Percentiles rank a stretch among this genome's conserved stretches.
phyloP scores from a whole-genome alignment of 2,329 filamentous ascomycete species.

The Fusarium longipes region DNA sequence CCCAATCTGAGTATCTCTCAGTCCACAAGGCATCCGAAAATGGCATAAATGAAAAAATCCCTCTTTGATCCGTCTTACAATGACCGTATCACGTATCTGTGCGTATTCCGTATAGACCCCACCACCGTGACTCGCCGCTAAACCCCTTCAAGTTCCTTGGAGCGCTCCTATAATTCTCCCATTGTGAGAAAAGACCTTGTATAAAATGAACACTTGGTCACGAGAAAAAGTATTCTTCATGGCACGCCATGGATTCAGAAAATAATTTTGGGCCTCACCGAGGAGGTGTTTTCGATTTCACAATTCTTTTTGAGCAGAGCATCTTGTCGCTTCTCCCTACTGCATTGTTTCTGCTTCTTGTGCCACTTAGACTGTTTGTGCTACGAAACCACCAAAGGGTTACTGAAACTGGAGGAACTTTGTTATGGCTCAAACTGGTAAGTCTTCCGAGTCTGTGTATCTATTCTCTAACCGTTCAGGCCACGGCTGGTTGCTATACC shows the following conservation, averaged over 20 bases:
- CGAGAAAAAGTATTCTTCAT: neutral
- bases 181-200: neutral
- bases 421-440: conserved; percentile 44
- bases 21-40: neutral
- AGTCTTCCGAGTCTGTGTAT: accelerated
- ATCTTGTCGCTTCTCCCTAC: conserved; percentile 47
- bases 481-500: conserved; percentile 9
- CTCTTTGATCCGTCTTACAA: neutral
- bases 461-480: conserved; percentile 20
- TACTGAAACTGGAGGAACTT: conserved; percentile 7
- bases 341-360: conserved; percentile 42
- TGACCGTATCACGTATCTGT: neutral
- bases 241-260: conserved; percentile 14
- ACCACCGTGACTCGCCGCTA: neutral
- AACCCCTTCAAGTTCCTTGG: conserved; percentile 15
- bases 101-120: conserved; percentile 24
- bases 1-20: too few species aligned
- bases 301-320: conserved; percentile 48
- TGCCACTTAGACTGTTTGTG: conserved; percentile 27
- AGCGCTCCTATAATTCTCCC: conserved; percentile 22
- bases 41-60: neutral
- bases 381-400: conserved; percentile 22
- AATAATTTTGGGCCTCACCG: conserved; percentile 44
- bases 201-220: neutral
- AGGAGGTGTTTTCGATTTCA: conserved; percentile 47